Evolutionary conservation across 139 green algal species (phyloP).

Genomic region (Dunaliella primolecta): DNA sequence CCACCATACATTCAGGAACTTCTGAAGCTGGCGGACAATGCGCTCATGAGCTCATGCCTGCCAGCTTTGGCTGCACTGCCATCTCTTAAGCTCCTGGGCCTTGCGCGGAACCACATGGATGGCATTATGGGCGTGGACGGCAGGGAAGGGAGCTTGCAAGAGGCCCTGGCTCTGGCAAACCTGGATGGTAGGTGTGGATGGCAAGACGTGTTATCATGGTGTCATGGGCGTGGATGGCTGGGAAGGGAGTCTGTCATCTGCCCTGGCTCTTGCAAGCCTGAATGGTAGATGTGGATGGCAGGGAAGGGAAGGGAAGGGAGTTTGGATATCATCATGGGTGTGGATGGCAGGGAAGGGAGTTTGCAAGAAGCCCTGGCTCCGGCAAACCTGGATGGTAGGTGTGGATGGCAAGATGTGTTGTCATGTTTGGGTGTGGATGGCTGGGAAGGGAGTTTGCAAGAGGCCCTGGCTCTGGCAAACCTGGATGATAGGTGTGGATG

Average conservation of each 20-base stretch:
- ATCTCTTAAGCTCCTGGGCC: conserved; percentile 10
- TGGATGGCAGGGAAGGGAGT: not conserved
- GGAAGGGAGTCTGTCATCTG: not conserved
- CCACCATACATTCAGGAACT: too few species aligned
- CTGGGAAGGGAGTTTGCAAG: not conserved
- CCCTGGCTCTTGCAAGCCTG: not conserved
- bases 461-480: not conserved
- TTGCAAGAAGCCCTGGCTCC: not conserved
- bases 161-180: not conserved
- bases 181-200: not conserved
- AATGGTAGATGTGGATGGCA: too few species aligned
- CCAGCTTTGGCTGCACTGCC: conserved; percentile 15
- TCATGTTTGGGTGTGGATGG: not conserved
- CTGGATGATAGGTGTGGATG: not conserved
- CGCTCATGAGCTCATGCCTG: conserved; percentile 20
- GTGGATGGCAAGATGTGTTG: too few species aligned
- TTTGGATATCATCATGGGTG: not conserved
- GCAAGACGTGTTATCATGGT: too few species aligned
- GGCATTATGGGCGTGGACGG: not conserved
- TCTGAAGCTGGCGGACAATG: conserved; percentile 30
- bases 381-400: not conserved
- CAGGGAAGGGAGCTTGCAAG: not conserved
- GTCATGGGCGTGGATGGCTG: not conserved
- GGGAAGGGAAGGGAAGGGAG: not conserved
- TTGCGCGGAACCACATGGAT: conserved; percentile 7